Base-by-base conservation (phyloP, 768 basidiomycete genomes). In the Polyporus arcularius region DNA sequence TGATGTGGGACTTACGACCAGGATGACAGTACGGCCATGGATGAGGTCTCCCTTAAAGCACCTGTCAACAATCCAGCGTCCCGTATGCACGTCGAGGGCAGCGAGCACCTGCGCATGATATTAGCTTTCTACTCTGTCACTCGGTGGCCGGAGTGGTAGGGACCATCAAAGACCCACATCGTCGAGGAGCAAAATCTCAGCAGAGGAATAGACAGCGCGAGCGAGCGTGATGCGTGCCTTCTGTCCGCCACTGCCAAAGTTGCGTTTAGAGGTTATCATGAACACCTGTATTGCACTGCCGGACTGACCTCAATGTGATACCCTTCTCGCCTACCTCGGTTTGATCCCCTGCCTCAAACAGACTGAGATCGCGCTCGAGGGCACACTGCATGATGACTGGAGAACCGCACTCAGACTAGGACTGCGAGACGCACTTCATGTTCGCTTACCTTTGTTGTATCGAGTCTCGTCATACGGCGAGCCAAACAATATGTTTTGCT, bases 101-200 rank as follows among this genome's bases (percentile, higher is more conserved):
- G 80, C 80, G 21, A 84, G 75, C 40, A 81, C 67, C 73, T 74
- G 40, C 7, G 35, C 35, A 35, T 3, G 35, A 35, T 35, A 3
- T 26, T 2, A 26, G 21, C 2, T 26, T 26, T 2, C 21, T 26
- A 26, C 21, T 26, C 21, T 26, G 1, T 30, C n/a, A n/a, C 12
- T 8, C 4, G 43, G 16, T 7, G 26, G 48, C 21, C 38, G 16
- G 21, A n/a, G 16, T n/a, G n/a, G n/a, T 14, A 30, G 46, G 16
- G 46, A 5, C 1, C 35, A 1, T 1, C 39, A 10, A 41, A 21
- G 28, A 39, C 70, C 47, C n/a, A 90, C 83, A 67, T 92, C 90
- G 66, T 94, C 91, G 43, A 92, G 73, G 11, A 94, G 72, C 6
- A 94, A 68, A 16, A 86, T 83, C 28, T 83, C 71, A 0, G 90